These are phyloP conservation scores for Cutaneotrichosporon curvatum DNA, from an alignment of 1,284 basidiomycete species.

Conservation along the genomic window DNA sequence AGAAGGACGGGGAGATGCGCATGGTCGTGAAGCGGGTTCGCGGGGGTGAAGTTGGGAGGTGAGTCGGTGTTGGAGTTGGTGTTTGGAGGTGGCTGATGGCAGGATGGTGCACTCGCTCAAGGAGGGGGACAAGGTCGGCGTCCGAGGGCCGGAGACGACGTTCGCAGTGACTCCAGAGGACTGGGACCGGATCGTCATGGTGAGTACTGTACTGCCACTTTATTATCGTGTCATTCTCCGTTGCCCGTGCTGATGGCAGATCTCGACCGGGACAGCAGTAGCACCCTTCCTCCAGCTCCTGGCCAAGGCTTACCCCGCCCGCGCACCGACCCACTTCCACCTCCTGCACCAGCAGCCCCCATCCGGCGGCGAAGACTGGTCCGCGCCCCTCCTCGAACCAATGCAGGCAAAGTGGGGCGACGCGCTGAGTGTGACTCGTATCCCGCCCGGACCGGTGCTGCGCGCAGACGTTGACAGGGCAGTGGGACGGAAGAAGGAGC, in stretches of 20 bases:
- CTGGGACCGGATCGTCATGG: conserved; percentile 42
- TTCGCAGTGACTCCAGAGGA: conserved; percentile 26
- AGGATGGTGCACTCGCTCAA: conserved; percentile 37
- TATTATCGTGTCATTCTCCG: no score
- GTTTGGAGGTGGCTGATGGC: background rate
- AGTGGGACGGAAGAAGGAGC: conserved; percentile 4
- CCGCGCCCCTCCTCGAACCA: conserved; percentile 12
- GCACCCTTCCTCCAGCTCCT: conserved; percentile 45
- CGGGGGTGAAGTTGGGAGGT: conserved; percentile 46
- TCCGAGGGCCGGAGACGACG: conserved; percentile 42
- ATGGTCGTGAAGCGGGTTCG: conserved; percentile 42
- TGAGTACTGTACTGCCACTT: conserved; percentile 6
- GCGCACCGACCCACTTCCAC: conserved; percentile 12
- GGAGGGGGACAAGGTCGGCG: conserved; percentile 29
- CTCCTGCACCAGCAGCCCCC: conserved; percentile 28
- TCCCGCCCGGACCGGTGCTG: conserved; percentile 6
- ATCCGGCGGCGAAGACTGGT: conserved; percentile 7
- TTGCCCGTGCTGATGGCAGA: conserved; percentile 15
- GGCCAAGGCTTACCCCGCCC: conserved; percentile 21
- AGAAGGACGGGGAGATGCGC: conserved; percentile 27
- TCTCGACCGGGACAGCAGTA: conserved; percentile 44
- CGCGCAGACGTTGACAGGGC: conserved; percentile 2
- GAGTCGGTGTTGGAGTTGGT: conserved; percentile 10
- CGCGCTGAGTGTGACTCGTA: conserved; percentile 14
- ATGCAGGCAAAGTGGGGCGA: conserved; percentile 22